These are phyloP conservation scores for Pyrenochaeta sp. DNA, from an alignment of 2,329 filamentous ascomycete genomes.

Conservation along the genomic window DNA sequence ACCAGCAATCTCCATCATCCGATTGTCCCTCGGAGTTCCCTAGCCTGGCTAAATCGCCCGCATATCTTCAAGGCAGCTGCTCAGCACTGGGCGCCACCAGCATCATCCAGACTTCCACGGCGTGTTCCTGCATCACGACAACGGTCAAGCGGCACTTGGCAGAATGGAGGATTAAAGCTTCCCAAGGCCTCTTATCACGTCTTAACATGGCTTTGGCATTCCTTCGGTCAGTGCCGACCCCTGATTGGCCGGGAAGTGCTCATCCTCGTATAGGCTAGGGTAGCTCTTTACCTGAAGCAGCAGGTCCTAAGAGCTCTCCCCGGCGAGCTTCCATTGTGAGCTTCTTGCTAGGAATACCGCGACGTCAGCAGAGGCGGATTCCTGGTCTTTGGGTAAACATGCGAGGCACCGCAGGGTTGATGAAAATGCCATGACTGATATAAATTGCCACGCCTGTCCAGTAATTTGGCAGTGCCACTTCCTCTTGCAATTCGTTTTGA, in stretches of 20 bases:
- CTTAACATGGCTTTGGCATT: slow-evolving; percentile 28
- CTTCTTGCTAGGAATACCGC: slow-evolving; percentile 14
- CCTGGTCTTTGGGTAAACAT: slow-evolving; percentile 16
- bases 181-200: slow-evolving; percentile 37
- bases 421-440: slow-evolving; percentile 5
- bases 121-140: slow-evolving; percentile 15
- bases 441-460: slow-evolving; percentile 18
- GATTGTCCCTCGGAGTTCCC: too few species aligned
- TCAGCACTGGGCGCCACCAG: slow-evolving; percentile 9
- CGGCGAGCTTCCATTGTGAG: slow-evolving; percentile 15
- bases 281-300: slow-evolving; percentile 20
- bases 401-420: slow-evolving; percentile 3
- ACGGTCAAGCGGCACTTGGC: slow-evolving; percentile 22
- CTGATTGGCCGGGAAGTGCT: slow-evolving; percentile 19
- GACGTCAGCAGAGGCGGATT: slow-evolving; percentile 14
- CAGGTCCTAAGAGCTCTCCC: slow-evolving; percentile 22
- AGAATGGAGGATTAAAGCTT: slow-evolving; percentile 16
- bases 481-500: slow-evolving; percentile 1
- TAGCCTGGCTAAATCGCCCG: too few species aligned
- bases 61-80: too few species aligned
- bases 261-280: slow-evolving; percentile 11
- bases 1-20: too few species aligned
- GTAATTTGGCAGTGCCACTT: slow-evolving; percentile 3
- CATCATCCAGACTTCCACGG: slow-evolving; percentile 3
- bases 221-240: slow-evolving; percentile 13